Base-by-base conservation (phyloP, 352 stramenopile species). In the Pelagophyceae sp. region DNA sequence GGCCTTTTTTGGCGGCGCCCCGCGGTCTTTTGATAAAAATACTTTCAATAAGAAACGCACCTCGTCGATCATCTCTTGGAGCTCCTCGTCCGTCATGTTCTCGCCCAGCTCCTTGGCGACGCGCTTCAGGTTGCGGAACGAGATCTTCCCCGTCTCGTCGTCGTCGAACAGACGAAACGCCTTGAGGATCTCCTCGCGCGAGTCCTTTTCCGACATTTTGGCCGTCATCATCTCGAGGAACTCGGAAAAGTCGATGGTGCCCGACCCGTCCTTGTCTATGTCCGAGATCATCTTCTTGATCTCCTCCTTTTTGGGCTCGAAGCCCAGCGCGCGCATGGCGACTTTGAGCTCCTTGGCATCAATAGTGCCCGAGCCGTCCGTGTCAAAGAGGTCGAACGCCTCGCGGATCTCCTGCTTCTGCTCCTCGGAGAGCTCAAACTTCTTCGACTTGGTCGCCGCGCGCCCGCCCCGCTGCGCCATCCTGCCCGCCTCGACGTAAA, bases 31-130 rank as follows among this genome's bases (percentile, higher is more conserved):
- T n/a, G n/a, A n/a, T n/a, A n/a, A n/a, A n/a, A n/a, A n/a, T n/a
- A n/a, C n/a, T n/a, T n/a, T n/a, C n/a, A n/a, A n/a, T n/a, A n/a
- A n/a, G n/a, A n/a, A n/a, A n/a, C n/a, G n/a, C n/a, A n/a, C n/a
- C 67, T 96, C 88, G 83, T 98, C 94, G 79, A 99, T 98, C 96
- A 99, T 99, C 85, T 99, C 94, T 71, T 98, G 90, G 79, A 99
- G 85, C 88, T 99, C 96, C 75, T 97, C 95, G 83, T 98, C 93
- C 32, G 94, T 98, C 90, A 99, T 98, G 79, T 92, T 97, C 87
- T 99, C 96, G 51, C 96, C 95, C n/a, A 99, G 86, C 82, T 99
- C 95, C 78, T 97, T 96, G 29, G 95, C 94, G 45, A 99, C 93
- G 77, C 94, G 88, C 83, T 98, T 99, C 77, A 99, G 89, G 85